Evolutionary conservation across 2,329 filamentous ascomycete species (phyloP), one percentile per base, ranked within the genome.

Genomic region (Orbilia oligospora): DNA sequence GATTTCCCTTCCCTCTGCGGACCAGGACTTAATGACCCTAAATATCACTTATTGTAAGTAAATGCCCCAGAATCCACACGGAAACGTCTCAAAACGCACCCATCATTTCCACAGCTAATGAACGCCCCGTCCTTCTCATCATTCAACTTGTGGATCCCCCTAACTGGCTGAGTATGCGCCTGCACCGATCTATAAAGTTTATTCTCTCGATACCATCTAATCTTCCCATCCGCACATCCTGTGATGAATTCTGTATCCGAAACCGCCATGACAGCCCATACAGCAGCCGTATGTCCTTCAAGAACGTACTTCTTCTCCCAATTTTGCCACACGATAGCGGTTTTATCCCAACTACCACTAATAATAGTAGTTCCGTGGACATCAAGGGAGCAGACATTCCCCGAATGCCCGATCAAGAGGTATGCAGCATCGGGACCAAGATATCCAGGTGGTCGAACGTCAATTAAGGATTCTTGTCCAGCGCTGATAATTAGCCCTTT

Each of bases 101-200:
- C 93, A 83, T 99, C 96, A 83, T 98, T 99, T 81, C 93, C 93
- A 16, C 96, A 94, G 51, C 94, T 97, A 55, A 94, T 96, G 83
- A 99, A 94, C n/a, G 97, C 91, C 18, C 89, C 89, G 53, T 78
- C 68, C 16, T 78, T 44, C 5, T 41, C 61, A 24, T 87, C 84
- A 0, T 93, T 91, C n/a, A 98, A 86, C 81, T 90, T 91, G 84
- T 92, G 95, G 9, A 99, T 87, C n/a, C 94, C 94, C 78, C 96
- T 90, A 66, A 98, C 92, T 41, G 97, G 91, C 81, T 97, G 93
- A 27, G 90, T 90, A 55, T 93, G 93, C 67, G 91, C 90, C 81
- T 90, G 87, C 76, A 92, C 88, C 0, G 88, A 88, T 56, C 88
- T 88, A 53, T 91, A 84, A 8, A 94, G 87, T 82, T 89, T 90